Conservation (phyloP, 1,284 basidiomycete genomes). For the Schizophyllum amplum region DNA sequence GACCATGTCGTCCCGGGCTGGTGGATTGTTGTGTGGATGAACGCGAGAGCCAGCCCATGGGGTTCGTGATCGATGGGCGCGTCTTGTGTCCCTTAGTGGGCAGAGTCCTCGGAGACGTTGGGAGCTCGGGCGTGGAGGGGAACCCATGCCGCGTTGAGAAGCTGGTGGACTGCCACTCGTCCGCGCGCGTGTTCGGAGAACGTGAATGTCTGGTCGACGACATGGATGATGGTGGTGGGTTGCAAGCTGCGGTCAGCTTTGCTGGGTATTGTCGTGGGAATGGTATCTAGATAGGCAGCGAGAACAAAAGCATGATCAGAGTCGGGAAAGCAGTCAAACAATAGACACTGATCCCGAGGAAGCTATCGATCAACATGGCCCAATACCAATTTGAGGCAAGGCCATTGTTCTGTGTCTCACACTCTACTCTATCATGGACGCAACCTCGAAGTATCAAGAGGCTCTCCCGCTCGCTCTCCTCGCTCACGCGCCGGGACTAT, state of each 20-base stretch:
- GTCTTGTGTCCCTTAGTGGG: background rate
- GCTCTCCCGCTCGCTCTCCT: background rate
- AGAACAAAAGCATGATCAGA: background rate
- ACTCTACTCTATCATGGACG: background rate
- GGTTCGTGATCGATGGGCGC: slow-evolving; percentile 33
- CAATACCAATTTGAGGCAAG: background rate
- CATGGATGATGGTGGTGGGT: background rate
- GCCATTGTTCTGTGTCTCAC: background rate
- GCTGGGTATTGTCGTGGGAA: background rate
- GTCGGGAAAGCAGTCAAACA: background rate
- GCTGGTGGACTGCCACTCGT: background rate
- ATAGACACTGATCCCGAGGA: background rate
- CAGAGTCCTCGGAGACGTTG: background rate
- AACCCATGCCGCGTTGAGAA: background rate
- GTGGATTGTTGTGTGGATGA: slow-evolving; percentile 24
- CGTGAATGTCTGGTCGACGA: background rate
- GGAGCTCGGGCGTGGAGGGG: background rate
- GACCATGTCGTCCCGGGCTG: slow-evolving; percentile 39
- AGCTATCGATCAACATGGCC: background rate
- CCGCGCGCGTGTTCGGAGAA: background rate
- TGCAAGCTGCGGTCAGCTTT: background rate
- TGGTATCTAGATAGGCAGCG: background rate
- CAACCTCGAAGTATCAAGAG: background rate
- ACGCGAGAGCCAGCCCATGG: slow-evolving; percentile 45
- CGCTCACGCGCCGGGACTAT: background rate